These are phyloP conservation scores for Paraphaeosphaeria sporulosa DNA, from an alignment of 2,329 filamentous ascomycete species.

Conservation along the genomic window DNA sequence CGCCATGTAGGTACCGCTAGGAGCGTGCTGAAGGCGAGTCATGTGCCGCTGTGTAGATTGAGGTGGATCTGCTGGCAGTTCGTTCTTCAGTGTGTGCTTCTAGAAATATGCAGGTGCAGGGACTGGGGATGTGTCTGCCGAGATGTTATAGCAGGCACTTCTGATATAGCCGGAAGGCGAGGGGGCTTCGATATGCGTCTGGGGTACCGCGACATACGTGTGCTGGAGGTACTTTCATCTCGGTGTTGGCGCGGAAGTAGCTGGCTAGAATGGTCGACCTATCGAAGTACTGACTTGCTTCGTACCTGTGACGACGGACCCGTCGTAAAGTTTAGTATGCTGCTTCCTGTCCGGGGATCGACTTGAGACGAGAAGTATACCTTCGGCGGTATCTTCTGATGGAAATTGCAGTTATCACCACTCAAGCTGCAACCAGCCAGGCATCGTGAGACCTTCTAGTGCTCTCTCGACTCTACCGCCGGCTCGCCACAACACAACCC, in stretches of 20 bases:
- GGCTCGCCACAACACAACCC: too few species aligned
- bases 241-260: not conserved
- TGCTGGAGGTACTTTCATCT: not conserved
- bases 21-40: not conserved
- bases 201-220: not conserved
- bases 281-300: not conserved
- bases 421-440: too few species aligned
- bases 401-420: too few species aligned
- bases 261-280: not conserved
- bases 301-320: not conserved
- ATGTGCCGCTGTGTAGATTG: slow-evolving; percentile 8
- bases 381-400: too few species aligned
- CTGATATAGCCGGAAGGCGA: not conserved
- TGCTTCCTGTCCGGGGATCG: too few species aligned
- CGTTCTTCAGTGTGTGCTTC: not conserved
- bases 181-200: not conserved
- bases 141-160: not conserved
- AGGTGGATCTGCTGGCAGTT: not conserved
- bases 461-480: too few species aligned
- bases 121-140: slow-evolving; percentile 2
- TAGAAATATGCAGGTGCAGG: slow-evolving; percentile 4
- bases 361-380: too few species aligned
- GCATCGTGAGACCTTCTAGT: too few species aligned
- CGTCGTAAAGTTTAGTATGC: not conserved
- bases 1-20: slow-evolving; percentile 2